A percentile compares a stretch with the other conserved stretches of the same genome.
These are phyloP conservation scores for Aquilaria agallochum DNA, from an alignment of 441 rosid genomes.

Conservation along the genomic window DNA sequence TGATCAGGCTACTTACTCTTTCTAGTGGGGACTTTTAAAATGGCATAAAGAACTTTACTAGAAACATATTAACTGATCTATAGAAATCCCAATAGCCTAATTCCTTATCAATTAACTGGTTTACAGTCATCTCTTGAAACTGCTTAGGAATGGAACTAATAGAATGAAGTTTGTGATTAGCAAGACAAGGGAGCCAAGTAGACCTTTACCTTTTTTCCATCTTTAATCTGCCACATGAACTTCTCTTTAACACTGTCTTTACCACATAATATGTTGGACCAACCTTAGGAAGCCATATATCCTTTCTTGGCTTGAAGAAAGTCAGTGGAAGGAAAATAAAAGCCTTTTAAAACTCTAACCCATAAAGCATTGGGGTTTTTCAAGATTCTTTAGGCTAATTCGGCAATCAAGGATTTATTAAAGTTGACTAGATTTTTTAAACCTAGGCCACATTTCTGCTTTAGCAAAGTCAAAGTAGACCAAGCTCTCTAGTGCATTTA, in stretches of 20 bases:
- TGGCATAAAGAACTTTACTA: no score
- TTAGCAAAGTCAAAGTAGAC: neutral
- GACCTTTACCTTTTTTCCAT: neutral
- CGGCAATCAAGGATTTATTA: neutral
- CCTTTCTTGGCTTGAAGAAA: neutral
- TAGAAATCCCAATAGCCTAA: no score
- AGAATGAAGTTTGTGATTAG: no score
- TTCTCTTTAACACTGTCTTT: neutral
- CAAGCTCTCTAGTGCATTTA: neutral
- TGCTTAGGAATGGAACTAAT: no score
- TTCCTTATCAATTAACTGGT: no score
- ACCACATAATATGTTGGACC: neutral
- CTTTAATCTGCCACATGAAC: neutral
- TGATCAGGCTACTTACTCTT: no score
- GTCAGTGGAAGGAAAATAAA: neutral
- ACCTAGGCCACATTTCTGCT: neutral
- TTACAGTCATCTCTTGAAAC: no score
- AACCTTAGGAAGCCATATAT: neutral
- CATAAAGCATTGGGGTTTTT: neutral
- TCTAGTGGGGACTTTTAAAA: no score
- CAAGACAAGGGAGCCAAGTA: neutral
- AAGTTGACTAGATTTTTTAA: no score
- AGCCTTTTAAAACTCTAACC: neutral
- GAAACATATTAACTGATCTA: no score
- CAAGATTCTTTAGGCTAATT: no score